Evolutionary conservation across 768 basidiomycete species (phyloP).

Genomic region (Tulasnella sp.): DNA sequence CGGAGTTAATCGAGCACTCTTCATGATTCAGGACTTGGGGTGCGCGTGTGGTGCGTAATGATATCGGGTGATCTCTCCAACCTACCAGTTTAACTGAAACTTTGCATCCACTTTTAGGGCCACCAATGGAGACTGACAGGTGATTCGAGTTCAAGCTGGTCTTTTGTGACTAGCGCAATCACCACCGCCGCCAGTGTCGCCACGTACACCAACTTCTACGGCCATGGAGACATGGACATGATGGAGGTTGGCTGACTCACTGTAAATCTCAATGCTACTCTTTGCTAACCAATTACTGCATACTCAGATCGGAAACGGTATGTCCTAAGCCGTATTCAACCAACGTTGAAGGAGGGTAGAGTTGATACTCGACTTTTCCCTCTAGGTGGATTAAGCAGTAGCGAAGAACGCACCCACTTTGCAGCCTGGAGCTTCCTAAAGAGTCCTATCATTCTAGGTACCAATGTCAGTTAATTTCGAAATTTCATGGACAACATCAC

Average conservation of each 20-base stretch:
- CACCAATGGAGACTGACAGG: conserved; percentile 46
- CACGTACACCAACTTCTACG: conserved; percentile 34
- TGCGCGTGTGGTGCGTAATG: conserved; percentile 39
- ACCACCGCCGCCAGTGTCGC: conserved; percentile 34
- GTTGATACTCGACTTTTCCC: background rate
- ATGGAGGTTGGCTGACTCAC: conserved; percentile 23
- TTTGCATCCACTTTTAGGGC: conserved; percentile 26
- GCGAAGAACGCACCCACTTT: conserved; percentile 46
- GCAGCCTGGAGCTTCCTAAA: conserved; percentile 50
- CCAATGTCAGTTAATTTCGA: conserved; percentile 23
- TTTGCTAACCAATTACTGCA: background rate
- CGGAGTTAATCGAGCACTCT: too few species aligned
- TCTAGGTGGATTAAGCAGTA: conserved; percentile 25
- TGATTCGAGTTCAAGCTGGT: conserved; percentile 40
- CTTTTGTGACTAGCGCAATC: conserved; percentile 39
- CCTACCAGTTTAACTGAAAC: too few species aligned
- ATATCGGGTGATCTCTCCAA: too few species aligned
- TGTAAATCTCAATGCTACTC: conserved; percentile 11
- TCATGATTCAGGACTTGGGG: conserved; percentile 53
- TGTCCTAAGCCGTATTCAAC: conserved; percentile 26
- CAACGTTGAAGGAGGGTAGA: background rate
- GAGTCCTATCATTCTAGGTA: conserved; percentile 43
- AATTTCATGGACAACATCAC: conserved; percentile 9
- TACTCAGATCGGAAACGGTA: conserved; percentile 35
- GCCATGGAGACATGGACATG: conserved; percentile 53